Base-by-base conservation (phyloP, 345 rosid species). In the Eucalyptus erythrocorys region DNA sequence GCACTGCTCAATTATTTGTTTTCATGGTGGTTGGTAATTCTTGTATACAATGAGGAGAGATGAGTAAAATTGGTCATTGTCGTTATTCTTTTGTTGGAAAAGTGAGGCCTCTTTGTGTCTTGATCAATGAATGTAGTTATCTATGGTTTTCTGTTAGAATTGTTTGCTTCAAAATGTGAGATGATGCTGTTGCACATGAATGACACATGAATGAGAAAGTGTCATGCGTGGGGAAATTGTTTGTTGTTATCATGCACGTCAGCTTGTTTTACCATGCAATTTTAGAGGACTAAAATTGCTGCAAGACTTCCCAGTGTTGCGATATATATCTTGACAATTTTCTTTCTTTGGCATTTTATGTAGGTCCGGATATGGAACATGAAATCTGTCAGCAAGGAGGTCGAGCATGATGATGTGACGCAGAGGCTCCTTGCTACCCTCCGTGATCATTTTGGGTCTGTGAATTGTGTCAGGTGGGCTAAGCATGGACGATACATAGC, bases 381-480 rank as follows among this genome's bases (percentile, higher is more conserved):
- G 96, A 96, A 94, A 89, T 96, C 97, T 81, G 95, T 95, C 90
- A 95, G 95, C 91, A 93, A 90, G 90, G 96, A 94, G 89, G 91
- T 94, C 48, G 93, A 91, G 91, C 90, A 91, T 79, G 90, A 92
- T 86, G 99, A 95, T 88, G 89, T 96, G 64, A 90, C 92, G 48
- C 95, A 94, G 88, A 92, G 96, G 94, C 99, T 98, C 91, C 97
- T 98, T 43, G 99, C 99, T 85, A 98, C 98, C 80, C 95, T 97
- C 48, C 98, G 99, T 26, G 99, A 97, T 92, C 99, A 98, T 90
- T 98, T 97, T 92, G 99, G 99, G 55, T 98, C 99, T 17, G 99
- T 98, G n/a, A 98, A 98, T 91, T 98, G 99, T 90, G 97, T 98
- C 88, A 94, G 99, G 91, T 98, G 99, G 99, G 99, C 99, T 50